These are phyloP conservation scores for Wickerhamomyces bovis DNA, from an alignment of 805 yeast genomes.

Conservation along the genomic window DNA sequence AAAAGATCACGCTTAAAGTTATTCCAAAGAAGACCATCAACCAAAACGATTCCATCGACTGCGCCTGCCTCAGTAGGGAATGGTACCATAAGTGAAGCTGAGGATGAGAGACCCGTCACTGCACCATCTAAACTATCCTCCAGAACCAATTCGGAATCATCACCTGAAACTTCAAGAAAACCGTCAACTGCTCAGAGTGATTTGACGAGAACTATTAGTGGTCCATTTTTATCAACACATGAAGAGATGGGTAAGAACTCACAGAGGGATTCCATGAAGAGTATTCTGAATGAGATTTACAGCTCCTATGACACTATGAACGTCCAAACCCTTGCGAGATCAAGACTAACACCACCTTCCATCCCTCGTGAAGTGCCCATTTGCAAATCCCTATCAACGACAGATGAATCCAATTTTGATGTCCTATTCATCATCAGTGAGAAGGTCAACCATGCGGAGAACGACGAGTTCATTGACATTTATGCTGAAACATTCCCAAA, in stretches of 20 bases:
- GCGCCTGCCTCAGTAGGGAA: not conserved
- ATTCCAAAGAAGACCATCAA: constrained; percentile 13
- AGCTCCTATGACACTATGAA: not conserved
- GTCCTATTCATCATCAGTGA: constrained; percentile 35
- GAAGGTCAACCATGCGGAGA: constrained; percentile 29
- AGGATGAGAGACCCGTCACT: not conserved
- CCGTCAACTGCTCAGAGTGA: constrained; percentile 5
- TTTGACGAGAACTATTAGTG: constrained; percentile 5
- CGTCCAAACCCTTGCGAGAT: not conserved
- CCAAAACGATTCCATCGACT: not conserved
- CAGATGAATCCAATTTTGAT: constrained; percentile 14
- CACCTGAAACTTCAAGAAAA: constrained; percentile 10
- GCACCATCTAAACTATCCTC: not conserved
- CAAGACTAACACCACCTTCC: not conserved
- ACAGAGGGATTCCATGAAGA: not conserved
- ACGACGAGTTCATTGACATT: constrained; percentile 34
- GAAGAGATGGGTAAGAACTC: not conserved
- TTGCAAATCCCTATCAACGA: not conserved
- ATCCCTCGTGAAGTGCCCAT: not conserved
- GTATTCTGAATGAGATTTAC: not conserved
- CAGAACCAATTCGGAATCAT: not conserved
- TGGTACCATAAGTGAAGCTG: not conserved
- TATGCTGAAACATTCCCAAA: constrained; percentile 32
- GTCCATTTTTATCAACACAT: constrained; percentile 1
- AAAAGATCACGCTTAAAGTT: constrained; percentile 6